phyloP scores from a whole-genome alignment of 164 flowering plant species.

The Vitis riparia region DNA sequence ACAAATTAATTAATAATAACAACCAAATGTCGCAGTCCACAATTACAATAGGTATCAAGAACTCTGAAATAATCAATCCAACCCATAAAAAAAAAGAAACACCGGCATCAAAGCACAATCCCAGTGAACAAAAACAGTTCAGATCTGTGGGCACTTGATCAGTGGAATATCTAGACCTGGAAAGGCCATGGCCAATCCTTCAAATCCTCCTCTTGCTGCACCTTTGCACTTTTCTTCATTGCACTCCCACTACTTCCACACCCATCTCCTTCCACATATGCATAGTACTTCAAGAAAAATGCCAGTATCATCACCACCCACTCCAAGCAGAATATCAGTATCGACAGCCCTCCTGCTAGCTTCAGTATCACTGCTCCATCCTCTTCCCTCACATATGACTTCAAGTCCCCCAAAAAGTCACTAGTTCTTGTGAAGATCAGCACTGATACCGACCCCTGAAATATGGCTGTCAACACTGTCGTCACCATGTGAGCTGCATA shows the following conservation, averaged over 20 bases:
- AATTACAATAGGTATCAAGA: no score
- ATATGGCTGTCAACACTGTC: conserved; percentile 73
- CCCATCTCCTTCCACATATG: conserved; percentile 38
- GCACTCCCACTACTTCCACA: conserved; percentile 5
- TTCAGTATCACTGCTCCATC: conserved; percentile 61
- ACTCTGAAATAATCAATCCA: no score
- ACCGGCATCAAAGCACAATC: no score
- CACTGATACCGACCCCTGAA: conserved; percentile 74
- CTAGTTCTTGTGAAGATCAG: conserved; percentile 57
- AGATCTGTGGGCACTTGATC: not conserved
- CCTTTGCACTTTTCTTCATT: conserved; percentile 47
- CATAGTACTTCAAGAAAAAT: conserved; percentile 57
- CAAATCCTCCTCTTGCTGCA: conserved; percentile 33
- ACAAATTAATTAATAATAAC: no score
- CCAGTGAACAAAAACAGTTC: no score
- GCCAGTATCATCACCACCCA: conserved; percentile 65
- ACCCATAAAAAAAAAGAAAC: no score
- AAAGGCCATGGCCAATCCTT: conserved; percentile 54
- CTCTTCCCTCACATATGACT: conserved; percentile 71
- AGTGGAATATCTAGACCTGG: conserved; percentile 25
- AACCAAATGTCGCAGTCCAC: no score
- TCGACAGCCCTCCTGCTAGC: conserved; percentile 60
- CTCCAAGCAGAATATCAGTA: conserved; percentile 62
- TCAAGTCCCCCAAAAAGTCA: conserved; percentile 50
- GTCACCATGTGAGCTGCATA: conserved; percentile 68